Conservation (phyloP, 2,329 filamentous ascomycete genomes). For the Colletotrichum sp. region DNA sequence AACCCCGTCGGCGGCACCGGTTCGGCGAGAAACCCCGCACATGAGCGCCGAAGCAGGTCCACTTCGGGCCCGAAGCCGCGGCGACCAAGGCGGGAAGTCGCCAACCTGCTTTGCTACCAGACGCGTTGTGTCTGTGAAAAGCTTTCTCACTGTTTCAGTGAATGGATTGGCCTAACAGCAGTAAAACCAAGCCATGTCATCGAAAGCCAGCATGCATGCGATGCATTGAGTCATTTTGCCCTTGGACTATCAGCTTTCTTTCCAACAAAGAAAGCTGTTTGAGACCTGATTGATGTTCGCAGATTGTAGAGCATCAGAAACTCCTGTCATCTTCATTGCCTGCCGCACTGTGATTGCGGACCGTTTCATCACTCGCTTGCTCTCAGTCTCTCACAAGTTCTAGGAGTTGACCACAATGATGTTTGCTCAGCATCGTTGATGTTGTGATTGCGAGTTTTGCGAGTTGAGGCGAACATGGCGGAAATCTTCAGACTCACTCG, state of each 20-base stretch:
- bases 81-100: not conserved
- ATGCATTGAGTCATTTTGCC: not conserved
- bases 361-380: not conserved
- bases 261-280: not conserved
- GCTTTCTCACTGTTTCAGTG: not conserved
- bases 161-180: not conserved
- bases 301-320: not conserved
- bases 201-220: not conserved
- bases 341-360: not conserved
- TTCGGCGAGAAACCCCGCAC: not conserved
- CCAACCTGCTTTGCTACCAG: not conserved
- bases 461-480: fast-evolving
- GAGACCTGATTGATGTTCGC: not conserved
- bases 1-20: slow-evolving; percentile 14
- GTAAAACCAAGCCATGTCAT: not conserved
- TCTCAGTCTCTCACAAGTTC: not conserved
- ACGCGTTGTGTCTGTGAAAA: not conserved
- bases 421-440: not conserved
- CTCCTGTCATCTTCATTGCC: not conserved
- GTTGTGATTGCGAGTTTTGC: not conserved
- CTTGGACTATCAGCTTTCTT: not conserved
- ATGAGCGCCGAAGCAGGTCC: not conserved
- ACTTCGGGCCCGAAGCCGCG: not conserved
- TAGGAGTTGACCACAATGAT: not conserved
- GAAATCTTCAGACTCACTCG: not conserved